Evolutionary conservation across 306 rosid species (phyloP).

Genomic region (Castanopsis chinensis): DNA sequence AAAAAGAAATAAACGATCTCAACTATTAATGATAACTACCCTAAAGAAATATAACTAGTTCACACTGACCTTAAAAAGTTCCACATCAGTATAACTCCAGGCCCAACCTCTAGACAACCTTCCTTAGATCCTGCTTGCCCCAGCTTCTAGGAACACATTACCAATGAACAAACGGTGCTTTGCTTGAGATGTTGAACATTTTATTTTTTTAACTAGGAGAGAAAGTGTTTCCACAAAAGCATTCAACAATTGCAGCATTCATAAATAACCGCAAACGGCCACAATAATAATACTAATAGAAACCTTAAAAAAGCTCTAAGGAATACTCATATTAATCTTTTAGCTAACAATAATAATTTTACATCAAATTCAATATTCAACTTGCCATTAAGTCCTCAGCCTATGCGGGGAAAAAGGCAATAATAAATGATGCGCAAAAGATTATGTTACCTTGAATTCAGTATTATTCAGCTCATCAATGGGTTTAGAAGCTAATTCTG

Average conservation of each 20-base stretch:
- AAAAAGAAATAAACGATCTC: no score
- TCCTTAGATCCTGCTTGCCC: conserved; percentile 82
- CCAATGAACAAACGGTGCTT: conserved; percentile 84
- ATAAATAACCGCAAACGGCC: not conserved
- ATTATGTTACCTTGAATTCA: conserved; percentile 65
- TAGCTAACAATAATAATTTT: not conserved
- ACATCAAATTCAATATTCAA: not conserved
- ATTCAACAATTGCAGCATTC: conserved; percentile 4
- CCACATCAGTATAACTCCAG: conserved; percentile 65
- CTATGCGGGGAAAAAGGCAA: not conserved
- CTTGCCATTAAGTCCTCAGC: conserved; percentile 4
- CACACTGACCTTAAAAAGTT: no score
- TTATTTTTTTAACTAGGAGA: conserved; percentile 42
- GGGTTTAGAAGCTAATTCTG: no score
- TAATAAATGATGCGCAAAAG: not conserved
- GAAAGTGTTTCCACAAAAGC: conserved; percentile 7
- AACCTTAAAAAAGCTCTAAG: not conserved
- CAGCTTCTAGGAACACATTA: conserved; percentile 90
- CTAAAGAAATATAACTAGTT: conserved; percentile 4
- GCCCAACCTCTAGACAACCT: conserved; percentile 73
- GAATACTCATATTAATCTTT: not conserved
- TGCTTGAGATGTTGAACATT: no score
- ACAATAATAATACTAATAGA: not conserved
- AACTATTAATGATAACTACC: no score
- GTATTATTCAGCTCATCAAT: conserved; percentile 33